phyloP scores from a whole-genome alignment of 495 filamentous ascomycete species.

The Penicillium canariense region DNA sequence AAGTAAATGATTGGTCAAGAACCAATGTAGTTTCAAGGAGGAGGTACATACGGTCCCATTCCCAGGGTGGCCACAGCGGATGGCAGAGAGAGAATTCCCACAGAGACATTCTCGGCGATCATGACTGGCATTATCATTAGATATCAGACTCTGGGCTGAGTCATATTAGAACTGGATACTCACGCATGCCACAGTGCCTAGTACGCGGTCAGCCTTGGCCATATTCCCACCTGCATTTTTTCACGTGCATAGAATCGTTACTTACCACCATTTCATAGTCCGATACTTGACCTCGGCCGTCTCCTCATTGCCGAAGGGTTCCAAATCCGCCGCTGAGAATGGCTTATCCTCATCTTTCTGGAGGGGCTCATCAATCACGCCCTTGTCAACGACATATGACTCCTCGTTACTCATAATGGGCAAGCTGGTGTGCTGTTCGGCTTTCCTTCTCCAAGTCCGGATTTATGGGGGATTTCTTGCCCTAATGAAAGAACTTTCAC shows the following conservation, averaged over 20 bases:
- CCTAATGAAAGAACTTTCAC: slow-evolving; percentile 6
- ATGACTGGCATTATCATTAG: slow-evolving; percentile 40
- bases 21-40: background rate
- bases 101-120: slow-evolving; percentile 66
- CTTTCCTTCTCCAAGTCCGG: background rate
- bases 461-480: slow-evolving; percentile 1
- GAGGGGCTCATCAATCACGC: slow-evolving; percentile 9
- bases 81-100: slow-evolving; percentile 65
- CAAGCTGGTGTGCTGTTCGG: background rate
- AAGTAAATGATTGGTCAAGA: slow-evolving; percentile 3
- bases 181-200: slow-evolving; percentile 39
- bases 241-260: background rate
- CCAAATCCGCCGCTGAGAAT: slow-evolving; percentile 21
- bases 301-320: slow-evolving; percentile 46
- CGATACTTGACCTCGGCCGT: slow-evolving; percentile 41
- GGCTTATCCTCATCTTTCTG: slow-evolving; percentile 19
- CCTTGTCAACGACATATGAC: slow-evolving; percentile 15
- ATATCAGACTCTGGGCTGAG: background rate
- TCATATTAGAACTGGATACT: slow-evolving; percentile 7
- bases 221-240: background rate
- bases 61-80: slow-evolving; percentile 61
- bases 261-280: slow-evolving; percentile 47
- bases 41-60: slow-evolving; percentile 47
- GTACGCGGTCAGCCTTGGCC: slow-evolving; percentile 11
- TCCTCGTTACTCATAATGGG: slow-evolving; percentile 23